phyloP scores from a whole-genome alignment of 257 asterid species.

The Haberlea rhodopensis region DNA sequence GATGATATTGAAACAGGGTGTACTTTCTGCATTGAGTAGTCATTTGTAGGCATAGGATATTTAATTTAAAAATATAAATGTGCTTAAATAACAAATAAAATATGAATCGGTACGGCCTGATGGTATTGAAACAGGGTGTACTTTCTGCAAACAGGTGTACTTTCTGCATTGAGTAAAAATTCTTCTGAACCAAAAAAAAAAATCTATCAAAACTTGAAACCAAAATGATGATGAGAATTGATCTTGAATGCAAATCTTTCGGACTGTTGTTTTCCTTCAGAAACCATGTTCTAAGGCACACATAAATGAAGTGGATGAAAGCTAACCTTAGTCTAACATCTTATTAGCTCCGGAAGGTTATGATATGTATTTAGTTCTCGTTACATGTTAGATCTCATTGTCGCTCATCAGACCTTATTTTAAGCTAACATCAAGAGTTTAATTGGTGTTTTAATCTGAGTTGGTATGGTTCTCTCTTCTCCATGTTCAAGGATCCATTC shows the following conservation, averaged over 20 bases:
- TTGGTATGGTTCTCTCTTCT: constrained; percentile 10
- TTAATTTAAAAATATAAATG: no score
- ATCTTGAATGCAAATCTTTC: constrained; percentile 5
- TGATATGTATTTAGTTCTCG: not conserved
- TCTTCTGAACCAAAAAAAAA: not conserved
- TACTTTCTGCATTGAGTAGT: no score
- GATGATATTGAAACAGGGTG: no score
- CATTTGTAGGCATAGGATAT: no score
- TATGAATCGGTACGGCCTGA: no score
- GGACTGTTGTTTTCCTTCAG: constrained; percentile 11
- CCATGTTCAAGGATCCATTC: constrained; percentile 17
- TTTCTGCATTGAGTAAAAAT: constrained; percentile 10
- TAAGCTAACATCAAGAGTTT: not conserved
- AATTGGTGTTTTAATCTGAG: not conserved
- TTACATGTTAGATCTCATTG: constrained; percentile 8
- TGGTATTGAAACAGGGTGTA: constrained; percentile 4
- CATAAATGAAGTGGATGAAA: not conserved
- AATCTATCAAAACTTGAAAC: constrained; percentile 5
- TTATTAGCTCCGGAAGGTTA: constrained; percentile 2
- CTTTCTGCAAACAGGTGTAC: no score
- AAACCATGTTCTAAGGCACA: constrained; percentile 1
- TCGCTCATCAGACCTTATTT: not conserved
- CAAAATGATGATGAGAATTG: constrained; percentile 12
- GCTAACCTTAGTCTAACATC: no score
- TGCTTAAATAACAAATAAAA: no score